Base-by-base conservation (phyloP, 1,284 basidiomycete species). In the Heimioporus retisporus region DNA sequence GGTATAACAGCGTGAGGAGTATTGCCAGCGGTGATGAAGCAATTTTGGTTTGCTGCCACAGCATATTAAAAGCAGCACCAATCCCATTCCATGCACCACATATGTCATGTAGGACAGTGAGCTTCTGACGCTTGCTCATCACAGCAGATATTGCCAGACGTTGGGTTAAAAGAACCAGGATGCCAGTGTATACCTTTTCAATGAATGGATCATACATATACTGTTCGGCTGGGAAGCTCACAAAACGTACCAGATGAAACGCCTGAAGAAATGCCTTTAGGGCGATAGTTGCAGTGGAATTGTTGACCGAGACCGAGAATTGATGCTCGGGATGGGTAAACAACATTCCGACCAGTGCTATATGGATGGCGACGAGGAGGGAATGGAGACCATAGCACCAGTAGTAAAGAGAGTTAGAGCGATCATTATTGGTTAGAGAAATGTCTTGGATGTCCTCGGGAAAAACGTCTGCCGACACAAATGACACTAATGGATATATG, bases 31-130 rank as follows among this genome's bases (percentile, higher is more conserved):
- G 55, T 10, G 65, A 59, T 2, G 73, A 63, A 0, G 23, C 14
- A 31, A 65, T 14, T 13, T 60, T 65, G 16, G 62, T 61, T 67
- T 74, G 74, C 14, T 67, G 57, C 73, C 71, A 76, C 14, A 76
- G 28, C 0, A 35, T n/a, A 8, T 15, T 4, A 6, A 70, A 48
- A 0, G 71, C 67, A 16, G 73, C 62, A 4, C 73, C 73, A 6
- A 74, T 60, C 4, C 75, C 72, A 0, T 48, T 72, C 74, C 72
- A 76, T 4, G 72, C 73, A 0, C 54, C 46, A 6, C 50, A 54
- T 6, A 67, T 59, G 11, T 76, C 74, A 4, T 74, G 72, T 10
- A 72, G 13, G 0, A 59, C 46, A 1, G 71, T 76, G 48, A 72
- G 57, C 1, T 46, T 76, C 46, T 67, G 72, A 6, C 21, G 44